Evolutionary conservation across 495 filamentous ascomycete species (phyloP).

Genomic region (Neurospora terricola): DNA sequence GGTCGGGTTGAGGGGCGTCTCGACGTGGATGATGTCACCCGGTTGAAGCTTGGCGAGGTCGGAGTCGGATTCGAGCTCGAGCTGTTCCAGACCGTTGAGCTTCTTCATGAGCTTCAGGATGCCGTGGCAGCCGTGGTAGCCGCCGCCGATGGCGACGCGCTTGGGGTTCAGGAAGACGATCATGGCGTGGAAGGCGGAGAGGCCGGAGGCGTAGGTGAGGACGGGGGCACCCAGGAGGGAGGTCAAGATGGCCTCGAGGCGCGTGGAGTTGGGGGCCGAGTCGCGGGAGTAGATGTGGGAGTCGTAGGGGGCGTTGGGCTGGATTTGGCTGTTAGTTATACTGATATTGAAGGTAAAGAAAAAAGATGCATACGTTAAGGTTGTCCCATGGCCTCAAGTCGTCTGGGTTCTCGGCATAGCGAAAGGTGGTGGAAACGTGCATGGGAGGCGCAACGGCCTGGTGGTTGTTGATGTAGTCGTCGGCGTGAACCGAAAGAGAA

Average conservation of each 20-base stretch:
- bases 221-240: constrained; percentile 57
- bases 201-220: constrained; percentile 73
- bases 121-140: constrained; percentile 91
- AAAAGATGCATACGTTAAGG: constrained; percentile 27
- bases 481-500: constrained; percentile 77
- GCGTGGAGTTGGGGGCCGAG: constrained; percentile 61
- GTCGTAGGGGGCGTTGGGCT: constrained; percentile 33
- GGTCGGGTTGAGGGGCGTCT: constrained; percentile 85
- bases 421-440: constrained; percentile 81
- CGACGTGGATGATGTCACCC: constrained; percentile 84
- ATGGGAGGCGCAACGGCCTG: constrained; percentile 75
- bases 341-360: neutral
- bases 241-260: constrained; percentile 74
- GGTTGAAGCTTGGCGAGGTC: constrained; percentile 39
- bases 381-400: constrained; percentile 41
- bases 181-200: constrained; percentile 77
- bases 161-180: constrained; percentile 68
- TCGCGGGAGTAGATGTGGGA: constrained; percentile 72
- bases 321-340: constrained; percentile 11
- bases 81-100: constrained; percentile 56
- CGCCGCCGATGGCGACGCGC: constrained; percentile 65
- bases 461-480: constrained; percentile 62
- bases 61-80: constrained; percentile 45
- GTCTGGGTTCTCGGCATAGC: constrained; percentile 62
- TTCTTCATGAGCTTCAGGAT: constrained; percentile 61